Base-by-base conservation (phyloP, 805 yeast genomes). In the Zygoascus tannicola region DNA sequence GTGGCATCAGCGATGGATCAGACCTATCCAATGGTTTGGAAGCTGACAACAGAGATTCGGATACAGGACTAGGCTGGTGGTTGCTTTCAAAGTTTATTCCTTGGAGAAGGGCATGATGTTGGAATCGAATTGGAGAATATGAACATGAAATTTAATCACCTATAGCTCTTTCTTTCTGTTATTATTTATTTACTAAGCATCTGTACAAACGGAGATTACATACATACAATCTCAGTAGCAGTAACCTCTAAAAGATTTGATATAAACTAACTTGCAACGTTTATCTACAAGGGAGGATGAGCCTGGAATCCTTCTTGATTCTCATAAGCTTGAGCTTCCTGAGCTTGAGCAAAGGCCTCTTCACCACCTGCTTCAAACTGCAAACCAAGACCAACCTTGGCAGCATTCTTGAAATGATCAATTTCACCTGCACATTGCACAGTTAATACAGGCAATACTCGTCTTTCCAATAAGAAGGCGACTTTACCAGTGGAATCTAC, bases 291-390 rank as follows among this genome's bases (percentile, higher is more conserved):
- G 8, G 57, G 56, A 35, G 56, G 55, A 21, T 50, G 55, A 19
- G 56, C 60, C 42, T 54, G 57, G 30, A 37, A 28, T n/a, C 28
- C 35, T 32, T 43, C 50, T 20, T 46, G 50, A 20, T 14, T 14
- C 21, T 37, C 40, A 16, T 23, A 26, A 32, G 51, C 52, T 32
- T 43, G 48, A 19, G 40, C 47, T 21, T 48, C 43, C 55, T 58
- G 65, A 56, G 59, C 64, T 54, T 60, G 63, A 55, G 84, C 75
- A 74, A 85, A 79, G 56, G 86, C 76, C 70, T 85, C 92, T 70
- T 88, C 95, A 59, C 84, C 80, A 62, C 97, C 97, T 53, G 92
- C 80, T 73, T 92, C 97, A 54, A 92, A 81, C 72, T 90, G 96
- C 57, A 92, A 73, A 65, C 97, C 97, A 56, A 88, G 76, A 62